Base-by-base conservation (phyloP, 1,284 basidiomycete species). In the Neotropicomus parvogracilis region DNA sequence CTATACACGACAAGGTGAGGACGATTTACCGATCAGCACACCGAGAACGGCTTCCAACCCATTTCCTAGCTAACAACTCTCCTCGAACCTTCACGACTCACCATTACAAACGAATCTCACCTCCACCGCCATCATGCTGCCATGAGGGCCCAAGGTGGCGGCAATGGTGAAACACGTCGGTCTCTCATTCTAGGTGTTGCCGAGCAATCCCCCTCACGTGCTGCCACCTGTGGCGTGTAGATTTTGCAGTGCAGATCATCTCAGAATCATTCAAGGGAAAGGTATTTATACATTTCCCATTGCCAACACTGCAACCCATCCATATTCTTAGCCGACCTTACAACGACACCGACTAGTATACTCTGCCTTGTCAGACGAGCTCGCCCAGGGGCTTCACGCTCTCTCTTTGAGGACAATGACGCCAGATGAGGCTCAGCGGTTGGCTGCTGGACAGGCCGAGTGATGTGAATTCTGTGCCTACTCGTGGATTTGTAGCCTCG, bases 301-400 rank as follows among this genome's bases (percentile, higher is more conserved):
- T 31, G 26, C 28, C 42, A 35, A 37, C 48, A 21, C 36, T 19
- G 27, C 27, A 32, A 24, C 42, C 55, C 32, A 55, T 32, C 37
- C 46, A n/a, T 41, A 21, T 33, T 29, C 44, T 35, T 54, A 89
- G 88, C 79, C 68, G 32, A 82, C 83, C 14, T 79, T 90, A 71
- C 83, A 89, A 62, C 78, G 88, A 44, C 88, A 91, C 68, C 77
- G 87, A 40, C 75, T 90, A 72, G 78, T 91, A 44, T 82, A 89
- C 64, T 71, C 77, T 6, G 77, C 80, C 1, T 72, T 91, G 27
- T 74, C 80, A 21, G 81, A 85, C 27, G 86, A 91, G 60, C 70
- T 91, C 37, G 63, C 75, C 26, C 70, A 77, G 52, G 87, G 87
- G 2, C 64, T 91, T 32, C 88, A 91, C 59, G 82, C 88, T 1